Percentiles rank a stretch among this genome's conserved stretches.
These are phyloP conservation scores for Camellia japonica DNA, from an alignment of 148 eudicot genomes.

Conservation along the genomic window DNA sequence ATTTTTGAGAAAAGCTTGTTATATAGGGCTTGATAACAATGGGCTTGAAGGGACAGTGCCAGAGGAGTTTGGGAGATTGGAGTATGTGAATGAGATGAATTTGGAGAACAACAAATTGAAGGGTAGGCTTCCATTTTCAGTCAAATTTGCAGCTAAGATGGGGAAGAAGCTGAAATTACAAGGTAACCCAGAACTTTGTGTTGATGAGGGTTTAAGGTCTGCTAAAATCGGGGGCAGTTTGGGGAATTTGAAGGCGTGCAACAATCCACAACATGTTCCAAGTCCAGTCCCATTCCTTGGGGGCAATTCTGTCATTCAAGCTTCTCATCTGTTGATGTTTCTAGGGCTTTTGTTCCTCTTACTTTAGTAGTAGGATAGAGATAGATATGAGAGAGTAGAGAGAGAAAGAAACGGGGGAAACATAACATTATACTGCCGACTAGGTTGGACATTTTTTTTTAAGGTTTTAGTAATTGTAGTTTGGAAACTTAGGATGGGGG, in stretches of 20 bases:
- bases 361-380: slow-evolving; percentile 1
- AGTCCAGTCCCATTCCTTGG: slow-evolving; percentile 30
- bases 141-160: slow-evolving; percentile 36
- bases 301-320: slow-evolving; percentile 5
- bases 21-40: slow-evolving; percentile 64
- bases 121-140: slow-evolving; percentile 64
- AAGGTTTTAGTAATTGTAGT: slow-evolving; percentile 4
- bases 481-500: not conserved
- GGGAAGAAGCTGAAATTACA: slow-evolving; percentile 59
- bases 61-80: slow-evolving; percentile 57
- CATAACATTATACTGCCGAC: not conserved
- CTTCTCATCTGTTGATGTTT: slow-evolving; percentile 17
- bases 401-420: not conserved
- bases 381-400: not conserved
- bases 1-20: slow-evolving; percentile 47
- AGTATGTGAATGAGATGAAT: slow-evolving; percentile 56
- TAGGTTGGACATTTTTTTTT: not conserved
- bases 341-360: slow-evolving; percentile 17
- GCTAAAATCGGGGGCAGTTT: slow-evolving; percentile 27
- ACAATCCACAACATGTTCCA: slow-evolving; percentile 12
- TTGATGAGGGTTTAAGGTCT: slow-evolving; percentile 43
- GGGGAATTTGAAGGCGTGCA: slow-evolving; percentile 44
- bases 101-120: slow-evolving; percentile 58
- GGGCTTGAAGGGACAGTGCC: slow-evolving; percentile 65
- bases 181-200: slow-evolving; percentile 64